phyloP scores from a whole-genome alignment of 2,329 filamentous ascomycete species.

The Cyphellophora europaea region DNA sequence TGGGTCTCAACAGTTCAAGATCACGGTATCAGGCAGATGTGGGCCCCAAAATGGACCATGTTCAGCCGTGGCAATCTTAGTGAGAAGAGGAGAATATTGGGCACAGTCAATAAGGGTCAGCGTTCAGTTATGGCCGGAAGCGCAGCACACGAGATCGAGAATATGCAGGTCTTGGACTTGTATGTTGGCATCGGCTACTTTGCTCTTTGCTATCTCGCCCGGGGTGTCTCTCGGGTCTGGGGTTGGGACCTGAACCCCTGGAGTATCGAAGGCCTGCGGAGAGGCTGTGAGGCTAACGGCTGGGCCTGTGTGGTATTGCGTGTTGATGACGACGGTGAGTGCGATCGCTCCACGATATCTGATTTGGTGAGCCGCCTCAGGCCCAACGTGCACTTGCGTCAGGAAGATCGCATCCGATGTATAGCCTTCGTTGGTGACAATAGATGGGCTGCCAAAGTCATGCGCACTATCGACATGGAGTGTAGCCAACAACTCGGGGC shows the following conservation, averaged over 20 bases:
- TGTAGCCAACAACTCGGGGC: slow-evolving; percentile 26
- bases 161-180: slow-evolving; percentile 55
- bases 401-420: slow-evolving; percentile 42
- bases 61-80: slow-evolving; percentile 85
- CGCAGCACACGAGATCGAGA: slow-evolving; percentile 6
- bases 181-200: slow-evolving; percentile 96
- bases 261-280: slow-evolving; percentile 72
- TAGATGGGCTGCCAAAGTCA: slow-evolving; percentile 36
- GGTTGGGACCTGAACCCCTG: slow-evolving; percentile 89
- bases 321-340: slow-evolving; percentile 26
- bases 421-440: slow-evolving; percentile 65
- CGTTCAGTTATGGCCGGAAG: not conserved
- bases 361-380: slow-evolving; percentile 25
- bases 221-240: slow-evolving; percentile 60
- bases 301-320: slow-evolving; percentile 52
- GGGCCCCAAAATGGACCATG: slow-evolving; percentile 89
- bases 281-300: slow-evolving; percentile 62
- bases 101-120: slow-evolving; percentile 21
- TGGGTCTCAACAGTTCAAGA: slow-evolving; percentile 76
- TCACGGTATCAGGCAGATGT: slow-evolving; percentile 67
- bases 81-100: slow-evolving; percentile 71
- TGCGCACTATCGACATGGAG: slow-evolving; percentile 24
- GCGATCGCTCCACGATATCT: slow-evolving; percentile 14
- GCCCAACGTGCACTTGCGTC: not conserved
- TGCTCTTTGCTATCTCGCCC: slow-evolving; percentile 67